A percentile compares a stretch with the other conserved stretches of the same genome.
Conservation (phyloP, 192 early-diverging fungal species). For the Phlyctochytrium planicorne region DNA sequence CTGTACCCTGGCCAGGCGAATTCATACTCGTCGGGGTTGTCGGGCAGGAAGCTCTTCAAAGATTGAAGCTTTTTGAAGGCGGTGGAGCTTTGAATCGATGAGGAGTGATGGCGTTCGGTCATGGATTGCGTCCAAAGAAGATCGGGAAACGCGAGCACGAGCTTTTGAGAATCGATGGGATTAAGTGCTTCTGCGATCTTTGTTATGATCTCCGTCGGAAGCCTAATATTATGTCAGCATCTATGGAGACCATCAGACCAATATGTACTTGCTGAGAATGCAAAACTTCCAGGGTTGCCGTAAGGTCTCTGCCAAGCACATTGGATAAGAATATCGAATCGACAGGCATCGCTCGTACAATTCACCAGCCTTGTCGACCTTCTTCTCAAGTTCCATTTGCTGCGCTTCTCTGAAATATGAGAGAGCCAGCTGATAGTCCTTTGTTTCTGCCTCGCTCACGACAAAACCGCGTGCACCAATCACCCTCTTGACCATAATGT, state of each 20-base stretch:
- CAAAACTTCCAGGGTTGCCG: neutral
- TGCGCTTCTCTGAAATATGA: slow-evolving; percentile 14
- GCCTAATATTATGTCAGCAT: neutral
- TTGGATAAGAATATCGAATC: neutral
- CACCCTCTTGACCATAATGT: neutral
- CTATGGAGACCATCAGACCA: neutral
- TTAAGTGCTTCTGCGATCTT: neutral
- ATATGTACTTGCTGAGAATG: neutral
- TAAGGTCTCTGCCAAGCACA: neutral
- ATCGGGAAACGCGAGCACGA: neutral
- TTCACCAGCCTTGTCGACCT: slow-evolving; percentile 9
- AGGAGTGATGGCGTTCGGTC: neutral
- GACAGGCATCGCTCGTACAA: slow-evolving; percentile 3
- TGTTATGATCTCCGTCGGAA: neutral
- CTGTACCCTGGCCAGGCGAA: too few relatives aligned
- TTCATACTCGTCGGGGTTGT: too few relatives aligned
- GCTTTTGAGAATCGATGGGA: neutral
- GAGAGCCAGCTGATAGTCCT: slow-evolving; percentile 7
- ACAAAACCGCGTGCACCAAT: neutral
- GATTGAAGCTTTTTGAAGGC: too few relatives aligned
- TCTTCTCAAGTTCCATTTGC: neutral
- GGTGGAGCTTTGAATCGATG: too few relatives aligned
- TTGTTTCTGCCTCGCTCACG: neutral
- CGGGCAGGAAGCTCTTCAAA: too few relatives aligned
- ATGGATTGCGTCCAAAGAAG: neutral